Evolutionary conservation across 352 stramenopile species (phyloP).

Genomic region (Phytophthora brassicae): DNA sequence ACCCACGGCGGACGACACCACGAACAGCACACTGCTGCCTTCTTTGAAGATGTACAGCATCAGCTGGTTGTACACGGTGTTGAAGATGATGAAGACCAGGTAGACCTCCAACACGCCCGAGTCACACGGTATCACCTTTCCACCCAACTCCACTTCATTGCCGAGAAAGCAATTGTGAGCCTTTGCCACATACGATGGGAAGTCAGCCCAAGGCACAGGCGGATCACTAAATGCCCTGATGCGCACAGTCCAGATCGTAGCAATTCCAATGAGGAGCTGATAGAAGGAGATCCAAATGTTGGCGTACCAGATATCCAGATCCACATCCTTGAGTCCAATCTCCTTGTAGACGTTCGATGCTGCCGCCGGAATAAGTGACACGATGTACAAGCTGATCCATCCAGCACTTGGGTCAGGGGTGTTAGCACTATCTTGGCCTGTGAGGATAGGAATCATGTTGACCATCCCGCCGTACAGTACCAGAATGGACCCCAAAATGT

Average conservation of each 20-base stretch:
- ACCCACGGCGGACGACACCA: conserved; percentile 83
- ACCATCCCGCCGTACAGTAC: conserved; percentile 86
- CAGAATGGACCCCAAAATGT: conserved; percentile 83
- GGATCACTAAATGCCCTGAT: conserved; percentile 82
- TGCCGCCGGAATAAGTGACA: conserved; percentile 68
- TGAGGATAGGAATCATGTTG: conserved; percentile 81
- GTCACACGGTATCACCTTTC: conserved; percentile 57
- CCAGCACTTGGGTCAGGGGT: conserved; percentile 71
- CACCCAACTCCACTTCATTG: conserved; percentile 66
- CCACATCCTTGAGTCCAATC: conserved; percentile 85
- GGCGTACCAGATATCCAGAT: conserved; percentile 88
- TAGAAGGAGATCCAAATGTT: conserved; percentile 88
- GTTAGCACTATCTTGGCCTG: conserved; percentile 61
- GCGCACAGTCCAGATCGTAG: conserved; percentile 79
- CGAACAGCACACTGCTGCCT: conserved; percentile 86
- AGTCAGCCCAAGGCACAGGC: conserved; percentile 71
- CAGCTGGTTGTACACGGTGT: conserved; percentile 87
- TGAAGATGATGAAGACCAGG: conserved; percentile 86
- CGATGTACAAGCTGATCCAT: conserved; percentile 82
- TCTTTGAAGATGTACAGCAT: conserved; percentile 91
- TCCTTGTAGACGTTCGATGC: conserved; percentile 90
- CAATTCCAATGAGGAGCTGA: conserved; percentile 70
- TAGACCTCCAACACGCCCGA: conserved; percentile 73
- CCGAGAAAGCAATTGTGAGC: conserved; percentile 79
- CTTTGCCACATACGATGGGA: conserved; percentile 64